phyloP scores from a whole-genome alignment of 805 yeast species.

The Kuraishia hungarica region DNA sequence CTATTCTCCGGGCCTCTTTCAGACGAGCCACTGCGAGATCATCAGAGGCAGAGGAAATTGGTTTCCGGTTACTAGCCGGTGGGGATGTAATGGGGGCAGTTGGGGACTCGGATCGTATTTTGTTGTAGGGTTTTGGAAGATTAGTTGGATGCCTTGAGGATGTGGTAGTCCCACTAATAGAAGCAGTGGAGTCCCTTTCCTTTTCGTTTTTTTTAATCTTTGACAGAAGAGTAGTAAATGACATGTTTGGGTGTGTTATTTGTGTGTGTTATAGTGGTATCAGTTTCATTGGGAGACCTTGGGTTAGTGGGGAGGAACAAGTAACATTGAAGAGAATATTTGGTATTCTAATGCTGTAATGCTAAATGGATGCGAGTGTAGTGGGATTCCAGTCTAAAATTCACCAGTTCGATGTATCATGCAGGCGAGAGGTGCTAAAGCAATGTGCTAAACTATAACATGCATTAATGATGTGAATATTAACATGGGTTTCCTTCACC shows the following conservation, averaged over 20 bases:
- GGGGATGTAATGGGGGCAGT: conserved; percentile 6
- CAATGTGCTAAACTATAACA: too few species aligned
- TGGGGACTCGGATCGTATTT: background rate
- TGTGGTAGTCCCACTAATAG: too few species aligned
- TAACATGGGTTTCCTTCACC: background rate
- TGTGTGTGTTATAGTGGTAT: too few species aligned
- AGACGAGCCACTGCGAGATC: conserved; percentile 1
- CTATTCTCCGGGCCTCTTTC: conserved; percentile 4
- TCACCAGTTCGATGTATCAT: background rate
- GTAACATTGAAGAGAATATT: too few species aligned
- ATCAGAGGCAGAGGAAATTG: background rate
- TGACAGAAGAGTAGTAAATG: conserved; percentile 17
- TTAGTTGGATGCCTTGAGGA: too few species aligned
- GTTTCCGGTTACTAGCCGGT: conserved; percentile 5
- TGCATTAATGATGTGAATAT: background rate
- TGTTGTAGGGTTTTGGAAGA: background rate
- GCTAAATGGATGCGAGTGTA: too few species aligned
- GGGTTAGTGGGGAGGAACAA: too few species aligned
- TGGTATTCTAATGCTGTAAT: too few species aligned
- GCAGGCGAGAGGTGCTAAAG: background rate
- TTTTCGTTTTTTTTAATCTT: conserved; percentile 19
- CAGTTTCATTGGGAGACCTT: too few species aligned
- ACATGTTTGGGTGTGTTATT: conserved; percentile 8
- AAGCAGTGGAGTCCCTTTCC: background rate
- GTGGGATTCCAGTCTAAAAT: background rate